Evolutionary conservation across 2,329 filamentous ascomycete species (phyloP), one percentile per base, ranked within the genome.

Genomic region (Stagonosporopsis rhizophila): DNA sequence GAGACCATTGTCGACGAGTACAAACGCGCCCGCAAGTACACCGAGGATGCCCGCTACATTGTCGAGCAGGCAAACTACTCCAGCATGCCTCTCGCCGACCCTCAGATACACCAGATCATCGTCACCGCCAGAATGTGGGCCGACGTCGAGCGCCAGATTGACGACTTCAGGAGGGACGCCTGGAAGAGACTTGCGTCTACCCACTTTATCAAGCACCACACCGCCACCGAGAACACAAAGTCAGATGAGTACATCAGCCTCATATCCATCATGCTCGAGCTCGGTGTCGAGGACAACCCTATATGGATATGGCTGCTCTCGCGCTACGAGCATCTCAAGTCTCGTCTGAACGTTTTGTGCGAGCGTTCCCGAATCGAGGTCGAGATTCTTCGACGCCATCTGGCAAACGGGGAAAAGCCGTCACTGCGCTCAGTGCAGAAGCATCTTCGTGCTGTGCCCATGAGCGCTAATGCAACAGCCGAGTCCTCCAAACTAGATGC

Each of bases 281-380:
- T 99, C 19, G 96, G 95, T 6, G 92, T 96, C 2, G 90, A 96
- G 9, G 92, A 98, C 57, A 99, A 96, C 67, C 95, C 95, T 1
- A 96, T 99, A 60, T 96, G 91, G 91, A 85, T 96, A 11, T 99
- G 95, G 93, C 85, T 99, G 23, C 81, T 94, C 52, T 96, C 92
- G 69, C 88, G 91, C 41, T 96, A 93, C 71, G 91, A 96, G 62
- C 88, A 93, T 69, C 82, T 99, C 52, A 97, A 95, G 76, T 87
- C 87, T 62, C 96, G 91, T 72, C 94, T 98, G 49, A 85, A 87
- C 38, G 82, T 85, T 0, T 89, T 88, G 14, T 91, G 92, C 48
- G 92, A 98, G 61, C 87, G 92, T n/a, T 89, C 90, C 48, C 91
- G 90, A 72, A 87, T 96, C 17, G 94, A 99, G 75, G 92, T 98